Base-by-base conservation (phyloP, 2,329 filamentous ascomycete species). In the Mycocentrospora acerina region DNA sequence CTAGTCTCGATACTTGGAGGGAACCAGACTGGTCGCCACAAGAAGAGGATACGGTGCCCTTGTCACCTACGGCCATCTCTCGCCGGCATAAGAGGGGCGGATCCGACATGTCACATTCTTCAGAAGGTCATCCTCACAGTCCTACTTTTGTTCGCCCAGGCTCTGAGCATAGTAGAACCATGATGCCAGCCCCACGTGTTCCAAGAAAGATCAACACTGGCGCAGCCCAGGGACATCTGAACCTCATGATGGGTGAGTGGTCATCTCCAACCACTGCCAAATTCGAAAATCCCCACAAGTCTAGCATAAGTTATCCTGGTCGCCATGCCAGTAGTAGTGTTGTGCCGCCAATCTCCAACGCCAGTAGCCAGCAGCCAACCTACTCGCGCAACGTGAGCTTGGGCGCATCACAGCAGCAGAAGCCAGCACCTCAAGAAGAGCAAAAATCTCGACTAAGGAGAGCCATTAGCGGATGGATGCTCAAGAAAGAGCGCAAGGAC, bases 1-100 rank as follows among this genome's bases (percentile, higher is more conserved):
- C 73, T 6, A 67, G 71, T 32, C 57, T 76, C 5, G 71, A 74
- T 39, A 64, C 55, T 4, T 67, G 64, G 64, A 62, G 60, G 32
- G 53, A 62, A 11, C 39, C 40, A 7, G 47, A 56, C 27, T 33
- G 46, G 17, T 38, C 41, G 24, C 34, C 35, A 27, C 40, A 45
- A 24, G 53, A 57, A 17, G 32, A 49, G n/a, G 37, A 32, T 9
- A 48, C 46, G 12, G 48, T 50, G 12, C 54, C 58, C 4, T 42
- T 35, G 11, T 46, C 53, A 17, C 51, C 49, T 29, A 53, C 59
- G 11, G 49, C 57, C 13, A 46, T 48, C 4, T 53, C 49, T 16
- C 54, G 46, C 24, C 51, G 59, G 12, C 59, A 65, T 31, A 54
- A 57, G 39, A 51, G 44, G 31, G 63, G 56, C 35, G 57, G 59